Evolutionary conservation across 2,329 filamentous ascomycete species (phyloP).

Genomic region (Diaporthe sp.): DNA sequence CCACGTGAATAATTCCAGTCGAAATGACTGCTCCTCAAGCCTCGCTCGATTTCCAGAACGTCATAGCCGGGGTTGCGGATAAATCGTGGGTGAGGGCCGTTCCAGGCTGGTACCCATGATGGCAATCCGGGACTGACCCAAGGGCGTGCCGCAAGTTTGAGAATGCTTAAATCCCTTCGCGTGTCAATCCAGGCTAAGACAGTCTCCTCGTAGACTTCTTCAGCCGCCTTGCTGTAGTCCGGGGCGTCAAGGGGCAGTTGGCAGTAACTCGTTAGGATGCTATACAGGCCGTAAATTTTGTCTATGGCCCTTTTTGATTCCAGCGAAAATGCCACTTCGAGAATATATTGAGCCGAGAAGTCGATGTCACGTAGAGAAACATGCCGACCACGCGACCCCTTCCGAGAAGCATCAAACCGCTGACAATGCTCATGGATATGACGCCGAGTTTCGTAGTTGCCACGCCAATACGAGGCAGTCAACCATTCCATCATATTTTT

Average conservation of each 20-base stretch:
- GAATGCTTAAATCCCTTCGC: not conserved
- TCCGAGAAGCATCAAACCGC: not conserved
- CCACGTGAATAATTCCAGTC: no score
- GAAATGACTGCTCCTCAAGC: not conserved
- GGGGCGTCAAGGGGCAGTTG: not conserved
- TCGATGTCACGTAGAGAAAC: not conserved
- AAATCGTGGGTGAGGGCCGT: not conserved
- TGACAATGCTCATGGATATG: no score
- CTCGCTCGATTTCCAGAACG: no score
- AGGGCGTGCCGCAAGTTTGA: slow-evolving; percentile 2
- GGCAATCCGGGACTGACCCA: not conserved
- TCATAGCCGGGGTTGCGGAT: not conserved
- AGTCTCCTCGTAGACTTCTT: not conserved
- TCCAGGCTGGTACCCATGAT: slow-evolving; percentile 24
- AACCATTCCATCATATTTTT: no score
- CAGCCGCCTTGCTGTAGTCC: not conserved
- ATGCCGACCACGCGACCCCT: not conserved
- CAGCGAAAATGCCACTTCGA: not conserved
- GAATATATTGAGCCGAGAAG: not conserved
- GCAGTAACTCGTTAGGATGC: not conserved
- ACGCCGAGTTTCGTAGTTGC: not conserved
- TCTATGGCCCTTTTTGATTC: not conserved
- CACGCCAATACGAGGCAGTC: no score
- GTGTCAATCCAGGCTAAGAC: not conserved
- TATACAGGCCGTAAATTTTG: not conserved